Evolutionary conservation across 371 early-diverging fungal genomes (phyloP).

Genomic region (Mortierella polycephala): DNA sequence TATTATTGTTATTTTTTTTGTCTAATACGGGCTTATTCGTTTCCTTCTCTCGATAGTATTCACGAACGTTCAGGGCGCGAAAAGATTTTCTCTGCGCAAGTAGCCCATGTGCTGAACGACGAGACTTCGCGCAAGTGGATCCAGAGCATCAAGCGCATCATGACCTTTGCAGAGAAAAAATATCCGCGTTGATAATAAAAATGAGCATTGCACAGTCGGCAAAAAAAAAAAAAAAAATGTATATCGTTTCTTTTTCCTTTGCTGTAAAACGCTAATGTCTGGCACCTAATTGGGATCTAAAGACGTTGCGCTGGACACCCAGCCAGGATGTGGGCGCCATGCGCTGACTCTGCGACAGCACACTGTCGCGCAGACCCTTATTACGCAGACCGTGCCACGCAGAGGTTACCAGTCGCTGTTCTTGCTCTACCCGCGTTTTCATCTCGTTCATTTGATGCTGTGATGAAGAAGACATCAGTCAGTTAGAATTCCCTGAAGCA

Average conservation of each 20-base stretch:
- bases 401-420: conserved; percentile 77
- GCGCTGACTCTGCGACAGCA: conserved; percentile 59
- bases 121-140: conserved; percentile 98
- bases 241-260: no score
- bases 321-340: conserved; percentile 76
- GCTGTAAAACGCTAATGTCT: conserved; percentile 27
- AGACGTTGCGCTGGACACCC: conserved; percentile 67
- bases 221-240: no score
- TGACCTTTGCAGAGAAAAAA: conserved; percentile 93
- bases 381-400: conserved; percentile 81
- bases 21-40: no score
- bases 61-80: conserved; percentile 97
- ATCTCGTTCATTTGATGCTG: conserved; percentile 74
- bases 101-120: conserved; percentile 98
- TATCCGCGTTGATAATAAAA: conserved; percentile 80
- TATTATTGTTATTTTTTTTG: background rate
- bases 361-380: conserved; percentile 64
- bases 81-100: conserved; percentile 93
- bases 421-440: conserved; percentile 68
- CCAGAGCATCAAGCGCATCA: conserved; percentile 95
- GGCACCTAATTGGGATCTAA: conserved; percentile 39
- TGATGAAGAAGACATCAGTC: conserved; percentile 18
- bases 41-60: conserved; percentile 76
- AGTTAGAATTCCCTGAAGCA: no score
- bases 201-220: no score